Base-by-base conservation (phyloP, 2,329 filamentous ascomycete genomes). In the Alternaria gansuensis region DNA sequence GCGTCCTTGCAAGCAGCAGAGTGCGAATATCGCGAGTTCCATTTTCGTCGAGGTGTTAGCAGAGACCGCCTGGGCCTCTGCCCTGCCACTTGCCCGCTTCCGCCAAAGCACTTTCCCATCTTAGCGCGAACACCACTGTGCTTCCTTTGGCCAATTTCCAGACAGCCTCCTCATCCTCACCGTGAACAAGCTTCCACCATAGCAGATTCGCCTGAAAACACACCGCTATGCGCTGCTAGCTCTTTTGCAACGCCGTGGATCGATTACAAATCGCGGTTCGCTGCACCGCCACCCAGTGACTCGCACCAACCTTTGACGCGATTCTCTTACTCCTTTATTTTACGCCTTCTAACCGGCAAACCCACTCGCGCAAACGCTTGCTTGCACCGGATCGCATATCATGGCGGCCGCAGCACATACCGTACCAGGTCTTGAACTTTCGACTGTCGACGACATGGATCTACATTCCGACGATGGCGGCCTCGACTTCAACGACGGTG, bases 391-490 rank as follows among this genome's bases (percentile, higher is more conserved):
- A 37, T 17, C 40, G 7, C 29, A 45, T 21, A 66, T 29, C 14
- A 75, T 75, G 71, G 63, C 70, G 39, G 60, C 70, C n/a, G 51
- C 71, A 37, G 57, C 72, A 28, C 62, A 65, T 13, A 41, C 63
- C 36, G 41, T 66, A 39, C 62, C 67, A 37, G 60, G 63, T 40
- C 62, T 78, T 39, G 69, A 77, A 36, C 60, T 76, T 2, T 67
- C 78, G 29, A 75, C 75, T 4, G 75, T 77, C 53, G 79, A 79
- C 49, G 81, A 81, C 54, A 86, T 86, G 84, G 84, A 87, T 62
- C 79, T 88, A 69, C 79, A 84, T 68, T 79, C 83, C 40, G 80
- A 82, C 24, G 69, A 75, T 56, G 81, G 75, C 34, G 52, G 26
- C 36, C 66, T 78, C 45, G 74, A 73, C 41, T 81, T 84, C 52